Percentiles rank a stretch among this genome's conserved stretches.
Conservation (phyloP, 306 rosid species). For the Pyrus bretschneideri region DNA sequence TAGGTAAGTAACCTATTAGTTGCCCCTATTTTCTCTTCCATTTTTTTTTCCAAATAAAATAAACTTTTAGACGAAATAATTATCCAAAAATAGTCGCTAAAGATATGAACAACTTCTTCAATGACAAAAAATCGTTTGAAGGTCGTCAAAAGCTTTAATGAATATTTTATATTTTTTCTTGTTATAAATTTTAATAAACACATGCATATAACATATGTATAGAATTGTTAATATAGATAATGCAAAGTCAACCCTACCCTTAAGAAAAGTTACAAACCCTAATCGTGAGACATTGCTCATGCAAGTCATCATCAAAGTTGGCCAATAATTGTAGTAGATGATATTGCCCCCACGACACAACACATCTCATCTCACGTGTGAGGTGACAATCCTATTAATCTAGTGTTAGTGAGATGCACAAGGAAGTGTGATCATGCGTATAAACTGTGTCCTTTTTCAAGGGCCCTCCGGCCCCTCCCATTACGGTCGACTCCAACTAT, state of each 20-base stretch:
- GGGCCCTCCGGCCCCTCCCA: background rate
- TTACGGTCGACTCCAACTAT: background rate
- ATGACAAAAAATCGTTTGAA: no score
- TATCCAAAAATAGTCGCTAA: no score
- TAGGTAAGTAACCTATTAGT: no score
- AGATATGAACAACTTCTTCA: no score
- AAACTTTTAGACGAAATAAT: no score
- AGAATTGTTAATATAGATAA: background rate
- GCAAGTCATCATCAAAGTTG: constrained; percentile 3
- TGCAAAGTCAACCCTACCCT: constrained; percentile 1
- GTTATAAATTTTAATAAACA: no score
- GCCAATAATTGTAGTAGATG: background rate
- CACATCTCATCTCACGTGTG: constrained; percentile 10
- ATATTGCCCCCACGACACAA: background rate
- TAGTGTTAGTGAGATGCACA: background rate
- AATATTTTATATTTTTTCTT: no score
- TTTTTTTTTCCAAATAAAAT: no score
- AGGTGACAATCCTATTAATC: background rate
- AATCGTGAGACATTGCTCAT: background rate
- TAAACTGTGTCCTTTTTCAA: constrained; percentile 3
- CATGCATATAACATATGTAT: no score
- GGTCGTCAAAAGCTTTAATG: no score
- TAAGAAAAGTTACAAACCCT: background rate
- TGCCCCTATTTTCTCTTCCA: no score
- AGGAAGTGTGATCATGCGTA: background rate